Conservation (phyloP, 2,329 filamentous ascomycete species). For the Hirsutella rhossiliensis region DNA sequence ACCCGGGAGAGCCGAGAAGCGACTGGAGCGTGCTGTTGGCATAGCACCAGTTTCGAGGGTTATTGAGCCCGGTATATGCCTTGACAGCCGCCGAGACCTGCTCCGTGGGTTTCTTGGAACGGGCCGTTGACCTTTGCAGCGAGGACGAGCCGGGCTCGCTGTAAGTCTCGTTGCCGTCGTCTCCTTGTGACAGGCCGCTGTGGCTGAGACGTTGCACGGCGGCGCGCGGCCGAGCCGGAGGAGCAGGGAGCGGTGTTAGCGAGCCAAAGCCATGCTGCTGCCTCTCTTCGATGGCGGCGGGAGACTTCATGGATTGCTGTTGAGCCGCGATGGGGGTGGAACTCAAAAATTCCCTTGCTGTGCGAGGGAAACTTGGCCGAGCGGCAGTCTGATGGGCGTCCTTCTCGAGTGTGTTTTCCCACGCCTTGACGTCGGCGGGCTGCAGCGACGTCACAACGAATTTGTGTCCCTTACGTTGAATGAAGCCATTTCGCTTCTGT, state of each 20-base stretch:
- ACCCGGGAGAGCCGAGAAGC: constrained; percentile 58
- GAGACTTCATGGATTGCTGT: constrained; percentile 47
- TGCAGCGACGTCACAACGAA: constrained; percentile 56
- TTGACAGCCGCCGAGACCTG: constrained; percentile 25
- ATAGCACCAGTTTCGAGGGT: constrained; percentile 78
- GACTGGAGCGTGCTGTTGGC: constrained; percentile 87
- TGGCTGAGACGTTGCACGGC: constrained; percentile 63
- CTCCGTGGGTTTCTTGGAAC: constrained; percentile 24
- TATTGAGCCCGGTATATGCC: constrained; percentile 53
- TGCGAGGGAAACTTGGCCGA: constrained; percentile 46
- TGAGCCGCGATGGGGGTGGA: constrained; percentile 60
- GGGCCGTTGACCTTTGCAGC: constrained; percentile 22
- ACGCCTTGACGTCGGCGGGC: constrained; percentile 67
- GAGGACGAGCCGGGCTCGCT: constrained; percentile 26
- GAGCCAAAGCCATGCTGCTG: constrained; percentile 23
- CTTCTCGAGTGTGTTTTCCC: constrained; percentile 63
- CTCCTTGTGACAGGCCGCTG: constrained; percentile 50
- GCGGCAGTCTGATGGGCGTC: constrained; percentile 43
- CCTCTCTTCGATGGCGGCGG: constrained; percentile 10
- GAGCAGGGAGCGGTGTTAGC: constrained; percentile 36
- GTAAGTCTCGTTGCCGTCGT: constrained; percentile 21
- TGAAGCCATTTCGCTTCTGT: constrained; percentile 12
- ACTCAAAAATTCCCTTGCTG: constrained; percentile 73
- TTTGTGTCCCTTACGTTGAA: constrained; percentile 26
- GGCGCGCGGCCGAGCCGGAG: constrained; percentile 56